Evolutionary conservation across 371 early-diverging fungal genomes (phyloP), one percentile per base, ranked within the genome.

Genomic region (Circinella minor): DNA sequence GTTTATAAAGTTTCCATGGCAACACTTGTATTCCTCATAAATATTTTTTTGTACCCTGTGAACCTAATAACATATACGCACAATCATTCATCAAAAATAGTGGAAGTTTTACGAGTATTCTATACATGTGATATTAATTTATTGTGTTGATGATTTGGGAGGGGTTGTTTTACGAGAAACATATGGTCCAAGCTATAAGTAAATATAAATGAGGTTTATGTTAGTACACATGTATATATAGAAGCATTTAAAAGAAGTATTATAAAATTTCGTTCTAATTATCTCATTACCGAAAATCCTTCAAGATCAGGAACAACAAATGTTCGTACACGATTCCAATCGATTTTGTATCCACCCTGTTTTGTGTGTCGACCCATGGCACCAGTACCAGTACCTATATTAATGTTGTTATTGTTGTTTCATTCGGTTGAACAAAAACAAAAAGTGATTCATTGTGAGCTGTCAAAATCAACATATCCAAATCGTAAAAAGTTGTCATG

Each of bases 321-420:
- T 4, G 91, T 90, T 70, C 94, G 88, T 48, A 94, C 93, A 71
- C 89, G 91, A 71, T 85, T 80, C 81, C 87, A 87, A 63, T 93
- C 91, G 64, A 94, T 79, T 20, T 86, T 74, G 72, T 93, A 94
- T 39, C 89, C 89, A 68, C 91, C 94, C 48, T 86, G 85, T 76
- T 92, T 93, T 27, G 93, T 93, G 66, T 93, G 94, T 74, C 90
- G 86, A 77, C 94, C 94, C 90, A 91, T 93, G 61, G 94, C 87
- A 72, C 94, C 94, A 54, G 89, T 86, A 63, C 93, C 89, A 70
- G 91, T 94, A 77, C 93, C 93, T 93, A 78, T 9, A 43, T 9
- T 43, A 36, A 39, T 36, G 48, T 57, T 34, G 27, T 51, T 34
- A 36, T 43, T 34, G 27, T 27, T 27, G 27, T 27, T 27, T 27